Evolutionary conservation across 2,329 filamentous ascomycete species (phyloP).

Genomic region (Meredithiella fracta): DNA sequence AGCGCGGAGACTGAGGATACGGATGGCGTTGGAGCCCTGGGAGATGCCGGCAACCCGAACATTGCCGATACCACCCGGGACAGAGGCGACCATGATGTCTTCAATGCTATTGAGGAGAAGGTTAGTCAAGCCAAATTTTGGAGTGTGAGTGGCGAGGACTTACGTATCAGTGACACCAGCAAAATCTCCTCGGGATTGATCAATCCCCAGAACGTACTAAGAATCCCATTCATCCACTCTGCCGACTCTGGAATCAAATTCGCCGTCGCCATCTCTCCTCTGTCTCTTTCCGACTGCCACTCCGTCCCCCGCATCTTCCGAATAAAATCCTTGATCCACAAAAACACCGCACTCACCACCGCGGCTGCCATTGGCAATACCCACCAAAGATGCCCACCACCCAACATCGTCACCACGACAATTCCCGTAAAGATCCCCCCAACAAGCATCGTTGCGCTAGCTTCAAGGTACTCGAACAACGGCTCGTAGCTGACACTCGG

Average conservation of each 20-base stretch:
- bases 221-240: conserved; percentile 85
- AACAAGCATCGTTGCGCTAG: conserved; percentile 54
- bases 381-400: conserved; percentile 62
- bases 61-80: conserved; percentile 81
- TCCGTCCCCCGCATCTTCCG: conserved; percentile 67
- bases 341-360: conserved; percentile 60
- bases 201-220: conserved; percentile 74
- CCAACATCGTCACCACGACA: conserved; percentile 58
- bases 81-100: conserved; percentile 92
- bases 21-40: conserved; percentile 78
- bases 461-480: conserved; percentile 64
- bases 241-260: conserved; percentile 89
- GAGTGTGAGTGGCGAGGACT: conserved; percentile 15
- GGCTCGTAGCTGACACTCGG: conserved; percentile 80
- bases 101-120: conserved; percentile 21
- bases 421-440: conserved; percentile 55
- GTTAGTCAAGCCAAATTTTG: conserved; percentile 12
- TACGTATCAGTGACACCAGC: conserved; percentile 70
- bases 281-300: conserved; percentile 73
- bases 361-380: conserved; percentile 58
- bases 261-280: conserved; percentile 69
- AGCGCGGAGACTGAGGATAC: conserved; percentile 72
- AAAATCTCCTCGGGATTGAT: conserved; percentile 95
- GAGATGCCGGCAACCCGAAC: conserved; percentile 90
- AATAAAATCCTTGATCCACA: conserved; percentile 82